Evolutionary conservation across 176 grass and related monocot genomes (phyloP).

Genomic region (Juncus effusus): DNA sequence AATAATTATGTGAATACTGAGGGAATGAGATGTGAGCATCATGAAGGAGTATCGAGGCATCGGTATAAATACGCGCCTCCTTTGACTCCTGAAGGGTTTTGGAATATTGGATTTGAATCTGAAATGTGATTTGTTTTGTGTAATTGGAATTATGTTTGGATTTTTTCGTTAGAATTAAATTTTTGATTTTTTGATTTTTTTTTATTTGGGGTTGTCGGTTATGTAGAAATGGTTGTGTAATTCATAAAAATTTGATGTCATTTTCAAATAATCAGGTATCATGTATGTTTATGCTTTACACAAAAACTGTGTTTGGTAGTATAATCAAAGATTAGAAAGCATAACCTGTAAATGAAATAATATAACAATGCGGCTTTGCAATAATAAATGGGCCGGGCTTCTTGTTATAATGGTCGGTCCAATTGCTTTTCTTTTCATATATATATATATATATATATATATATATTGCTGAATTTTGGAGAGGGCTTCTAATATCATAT

Average conservation of each 20-base stretch:
- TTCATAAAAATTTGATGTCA: neutral
- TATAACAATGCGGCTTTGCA: no score
- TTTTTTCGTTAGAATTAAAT: neutral
- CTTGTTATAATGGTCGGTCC: no score
- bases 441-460: no score
- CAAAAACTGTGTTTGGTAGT: no score
- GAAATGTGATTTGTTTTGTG: slow-evolving; percentile 49
- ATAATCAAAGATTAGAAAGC: no score
- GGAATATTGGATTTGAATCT: slow-evolving; percentile 95
- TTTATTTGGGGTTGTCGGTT: neutral
- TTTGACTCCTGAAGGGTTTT: slow-evolving; percentile 92
- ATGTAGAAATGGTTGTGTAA: neutral
- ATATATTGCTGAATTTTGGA: no score
- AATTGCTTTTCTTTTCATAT: no score
- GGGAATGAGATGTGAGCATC: slow-evolving; percentile 71
- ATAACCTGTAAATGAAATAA: no score
- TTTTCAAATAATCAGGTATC: neutral
- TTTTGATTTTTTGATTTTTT: neutral
- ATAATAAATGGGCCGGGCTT: no score
- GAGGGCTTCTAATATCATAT: no score
- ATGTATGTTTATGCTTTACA: neutral
- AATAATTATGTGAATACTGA: slow-evolving; percentile 25
- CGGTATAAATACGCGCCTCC: slow-evolving; percentile 77
- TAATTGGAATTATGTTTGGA: neutral
- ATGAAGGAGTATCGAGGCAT: slow-evolving; percentile 89